Evolutionary conservation across 192 early-diverging fungal genomes (phyloP), one percentile per base, ranked within the genome.

Genomic region (Coemansia umbellata): DNA sequence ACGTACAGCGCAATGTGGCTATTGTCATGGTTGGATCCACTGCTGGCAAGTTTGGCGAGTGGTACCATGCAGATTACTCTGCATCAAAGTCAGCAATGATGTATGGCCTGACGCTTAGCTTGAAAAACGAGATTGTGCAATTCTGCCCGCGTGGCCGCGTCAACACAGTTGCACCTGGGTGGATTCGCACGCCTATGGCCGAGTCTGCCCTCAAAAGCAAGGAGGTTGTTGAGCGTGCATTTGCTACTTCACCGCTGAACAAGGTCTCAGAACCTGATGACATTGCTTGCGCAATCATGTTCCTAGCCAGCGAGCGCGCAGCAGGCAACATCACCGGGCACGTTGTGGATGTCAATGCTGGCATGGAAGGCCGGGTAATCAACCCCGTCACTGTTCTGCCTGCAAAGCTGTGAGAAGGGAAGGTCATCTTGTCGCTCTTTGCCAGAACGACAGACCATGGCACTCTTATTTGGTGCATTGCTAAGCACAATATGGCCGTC

Each of bases 141-240:
- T 39, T 78, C 19, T 80, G 81, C 53, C 78, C 78, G 10, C 50
- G 55, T 13, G 82, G 69, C 7, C 66, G 82, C 7, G 77, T 83
- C 24, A 83, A 83, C 51, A 45, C 63, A 0, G 63, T 65, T 9
- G 63, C 63, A 0, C 63, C 63, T 13, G 63, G 63, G 8, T 84
- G 80, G 82, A 82, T 82, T 45, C 71, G 80, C 33, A 84, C 82
- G 23, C 80, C 80, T 8, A 84, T 84, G 83, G 77, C 81, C 8
- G 79, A 66, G 43, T 28, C 67, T 3, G 71, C 79, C 0, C 69
- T 84, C 70, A 21, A 65, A 15, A 56, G 76, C 35, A 58, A 53
- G n/a, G 36, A 44, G 1, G 59, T 82, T 45, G 57, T 82, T 9
- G 66, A 71, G 37, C 74, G 79, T 33, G 79, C 81, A 28, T 59